Evolutionary conservation across 129 eudicot genomes (phyloP), one percentile per base, ranked within the genome.

Genomic region (Logfia minima): DNA sequence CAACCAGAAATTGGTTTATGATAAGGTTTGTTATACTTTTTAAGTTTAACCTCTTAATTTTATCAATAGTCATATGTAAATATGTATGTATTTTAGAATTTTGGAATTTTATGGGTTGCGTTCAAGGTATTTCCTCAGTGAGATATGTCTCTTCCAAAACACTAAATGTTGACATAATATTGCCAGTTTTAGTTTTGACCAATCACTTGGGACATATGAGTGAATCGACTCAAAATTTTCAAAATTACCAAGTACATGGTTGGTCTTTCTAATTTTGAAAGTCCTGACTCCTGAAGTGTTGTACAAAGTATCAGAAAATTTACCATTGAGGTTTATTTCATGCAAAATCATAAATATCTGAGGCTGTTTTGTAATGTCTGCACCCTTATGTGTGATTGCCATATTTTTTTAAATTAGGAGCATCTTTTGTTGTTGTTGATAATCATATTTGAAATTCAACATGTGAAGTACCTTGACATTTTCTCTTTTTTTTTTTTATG

Each of bases 1-100:
- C 80, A 90, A 88, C 75, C 90, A 91, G 58, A 83, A 28, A 28
- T 83, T 75, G 13, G 45, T 91, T 41, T 88, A 84, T 85, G 91
- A 86, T 81, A 78, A 35, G 87, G 96, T 86, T 80, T 34, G 88
- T 88, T 48, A 55, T 70, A 24, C 37, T 32, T 71, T 58, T 29
- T 66, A 41, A 55, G 59, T 71, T 51, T 74, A 23, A 10, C 34
- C 0, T 8, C 56, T 61, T 74, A 68, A 13, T 45, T 16, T 51
- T 24, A 17, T 60, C 28, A 35, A 51, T 16, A 14, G 26, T 61
- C 63, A 17, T 37, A 55, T 55, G 21, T 74, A 66, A 18, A 11
- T 76, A 22, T 66, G 53, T 51, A 67, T 53, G 8, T 55, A 13
- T 68, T 6, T 17, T 56, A 13, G 28, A 17, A 2, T 45, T 39